These are phyloP conservation scores for Aspergillus asperescens DNA, from an alignment of 495 filamentous ascomycete genomes.

Conservation along the genomic window DNA sequence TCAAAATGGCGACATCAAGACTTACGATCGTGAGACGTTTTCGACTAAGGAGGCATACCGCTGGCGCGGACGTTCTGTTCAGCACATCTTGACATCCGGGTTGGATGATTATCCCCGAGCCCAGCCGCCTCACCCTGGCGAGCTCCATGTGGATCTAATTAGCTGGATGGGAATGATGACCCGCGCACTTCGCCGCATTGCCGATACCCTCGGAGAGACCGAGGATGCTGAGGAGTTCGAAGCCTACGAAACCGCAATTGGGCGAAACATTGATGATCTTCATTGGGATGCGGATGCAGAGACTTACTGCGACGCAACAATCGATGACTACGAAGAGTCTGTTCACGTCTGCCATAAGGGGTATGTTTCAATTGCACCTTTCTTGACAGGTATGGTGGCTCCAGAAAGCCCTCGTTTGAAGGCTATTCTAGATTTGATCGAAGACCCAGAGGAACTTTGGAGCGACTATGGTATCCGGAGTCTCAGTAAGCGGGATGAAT, in stretches of 20 bases:
- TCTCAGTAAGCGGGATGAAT: slow-evolving; percentile 73
- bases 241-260: slow-evolving; percentile 71
- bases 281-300: slow-evolving; percentile 80
- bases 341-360: slow-evolving; percentile 91
- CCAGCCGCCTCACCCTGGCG: slow-evolving; percentile 94
- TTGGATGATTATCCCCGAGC: slow-evolving; percentile 93
- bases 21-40: slow-evolving; percentile 82
- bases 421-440: slow-evolving; percentile 68
- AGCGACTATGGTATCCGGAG: slow-evolving; percentile 80
- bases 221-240: slow-evolving; percentile 70
- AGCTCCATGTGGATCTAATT: slow-evolving; percentile 91
- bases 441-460: slow-evolving; percentile 80
- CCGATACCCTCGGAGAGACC: slow-evolving; percentile 58
- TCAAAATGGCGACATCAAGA: slow-evolving; percentile 82
- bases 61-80: slow-evolving; percentile 85
- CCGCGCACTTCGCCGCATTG: slow-evolving; percentile 70
- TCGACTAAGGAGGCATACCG: slow-evolving; percentile 87
- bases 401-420: slow-evolving; percentile 68
- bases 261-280: slow-evolving; percentile 84
- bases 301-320: slow-evolving; percentile 90
- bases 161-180: slow-evolving; percentile 98
- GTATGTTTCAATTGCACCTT: slow-evolving; percentile 91
- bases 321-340: slow-evolving; percentile 92
- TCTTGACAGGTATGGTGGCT: slow-evolving; percentile 72
- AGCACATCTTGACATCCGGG: slow-evolving; percentile 86